Evolutionary conservation across 1,284 basidiomycete genomes (phyloP).

Genomic region (Ganoderma lingzhi): DNA sequence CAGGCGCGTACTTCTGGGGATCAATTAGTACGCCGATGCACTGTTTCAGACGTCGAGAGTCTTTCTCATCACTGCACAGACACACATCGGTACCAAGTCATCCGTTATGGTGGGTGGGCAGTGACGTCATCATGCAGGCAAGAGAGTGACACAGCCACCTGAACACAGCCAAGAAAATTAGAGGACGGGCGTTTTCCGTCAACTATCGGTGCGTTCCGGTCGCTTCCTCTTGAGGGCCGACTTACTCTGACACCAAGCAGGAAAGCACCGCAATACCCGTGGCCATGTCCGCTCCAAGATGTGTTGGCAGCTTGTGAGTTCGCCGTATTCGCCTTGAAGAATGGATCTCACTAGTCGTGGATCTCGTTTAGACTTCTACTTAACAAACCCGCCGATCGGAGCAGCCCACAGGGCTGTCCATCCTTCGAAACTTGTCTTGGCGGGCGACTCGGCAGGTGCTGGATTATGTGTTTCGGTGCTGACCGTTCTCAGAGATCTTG

Average conservation of each 20-base stretch:
- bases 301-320: conserved; percentile 75
- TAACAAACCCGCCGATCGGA: conserved; percentile 77
- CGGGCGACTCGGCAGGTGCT: conserved; percentile 89
- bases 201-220: conserved; percentile 56
- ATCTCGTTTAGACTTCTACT: conserved; percentile 71
- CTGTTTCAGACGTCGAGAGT: not conserved
- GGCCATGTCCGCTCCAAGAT: conserved; percentile 87
- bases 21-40: conserved; percentile 58
- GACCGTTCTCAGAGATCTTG: conserved; percentile 81
- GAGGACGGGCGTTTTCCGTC: conserved; percentile 72
- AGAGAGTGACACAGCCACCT: conserved; percentile 3
- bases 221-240: not conserved
- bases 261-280: conserved; percentile 88
- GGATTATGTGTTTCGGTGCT: conserved; percentile 75
- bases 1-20: conserved; percentile 73
- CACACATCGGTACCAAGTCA: conserved; percentile 77
- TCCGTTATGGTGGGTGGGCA: conserved; percentile 56
- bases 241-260: conserved; percentile 41
- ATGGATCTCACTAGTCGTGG: not conserved
- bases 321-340: not conserved
- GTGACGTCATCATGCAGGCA: not conserved
- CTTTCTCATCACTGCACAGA: conserved; percentile 46
- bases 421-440: conserved; percentile 80
- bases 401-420: conserved; percentile 75
- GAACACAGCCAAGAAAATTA: conserved; percentile 69